phyloP scores from a whole-genome alignment of 768 basidiomycete genomes.

The Holtermanniella nyarrowii region DNA sequence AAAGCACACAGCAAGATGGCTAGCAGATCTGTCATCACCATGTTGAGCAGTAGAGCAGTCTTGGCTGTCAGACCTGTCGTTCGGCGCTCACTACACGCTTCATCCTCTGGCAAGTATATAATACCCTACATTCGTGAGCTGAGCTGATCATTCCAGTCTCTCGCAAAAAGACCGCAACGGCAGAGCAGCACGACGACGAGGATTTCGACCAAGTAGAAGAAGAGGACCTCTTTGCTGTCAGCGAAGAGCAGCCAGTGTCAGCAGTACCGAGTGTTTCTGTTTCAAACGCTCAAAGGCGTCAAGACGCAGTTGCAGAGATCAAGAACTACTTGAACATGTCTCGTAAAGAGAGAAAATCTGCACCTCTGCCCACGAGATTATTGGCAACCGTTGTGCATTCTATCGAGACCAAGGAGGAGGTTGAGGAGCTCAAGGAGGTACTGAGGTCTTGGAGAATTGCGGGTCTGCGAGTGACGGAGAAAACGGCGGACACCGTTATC shows the following conservation, averaged over 20 bases:
- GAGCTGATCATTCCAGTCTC: too few species aligned
- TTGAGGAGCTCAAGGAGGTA: neutral
- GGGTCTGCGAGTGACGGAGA: neutral
- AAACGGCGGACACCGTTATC: neutral
- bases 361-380: neutral
- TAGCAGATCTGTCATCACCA: too few species aligned
- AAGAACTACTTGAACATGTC: neutral
- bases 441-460: neutral
- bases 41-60: too few species aligned
- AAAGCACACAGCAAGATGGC: too few species aligned
- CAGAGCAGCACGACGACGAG: neutral
- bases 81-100: too few species aligned
- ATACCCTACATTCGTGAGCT: too few species aligned
- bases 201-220: neutral
- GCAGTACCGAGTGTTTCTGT: neutral
- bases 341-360: neutral
- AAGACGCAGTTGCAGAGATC: neutral
- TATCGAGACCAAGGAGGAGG: neutral
- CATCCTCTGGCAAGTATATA: too few species aligned
- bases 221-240: neutral
- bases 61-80: too few species aligned
- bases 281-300: neutral
- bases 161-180: neutral
- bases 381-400: neutral
- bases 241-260: neutral